Evolutionary conservation across 257 asterid genomes (phyloP).

Genomic region (Jaltomata sinuosa): DNA sequence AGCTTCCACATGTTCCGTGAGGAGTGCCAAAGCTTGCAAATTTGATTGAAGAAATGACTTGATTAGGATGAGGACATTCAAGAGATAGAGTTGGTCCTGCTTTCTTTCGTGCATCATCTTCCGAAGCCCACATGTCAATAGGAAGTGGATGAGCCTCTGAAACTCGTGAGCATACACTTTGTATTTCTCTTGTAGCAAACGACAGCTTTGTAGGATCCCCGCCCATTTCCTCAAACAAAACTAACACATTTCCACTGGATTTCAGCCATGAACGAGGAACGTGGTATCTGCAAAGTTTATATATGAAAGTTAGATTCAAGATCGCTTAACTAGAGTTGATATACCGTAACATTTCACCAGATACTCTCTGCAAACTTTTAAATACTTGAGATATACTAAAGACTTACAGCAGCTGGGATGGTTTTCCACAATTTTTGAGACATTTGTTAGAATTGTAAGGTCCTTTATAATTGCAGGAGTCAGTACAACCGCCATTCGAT

Average conservation of each 20-base stretch:
- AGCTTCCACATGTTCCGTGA: constrained; percentile 71
- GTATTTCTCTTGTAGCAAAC: constrained; percentile 49
- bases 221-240: constrained; percentile 75
- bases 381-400: background rate
- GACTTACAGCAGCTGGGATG: constrained; percentile 74
- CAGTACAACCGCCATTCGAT: constrained; percentile 38
- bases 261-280: constrained; percentile 87
- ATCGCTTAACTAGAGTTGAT: background rate
- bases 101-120: constrained; percentile 22
- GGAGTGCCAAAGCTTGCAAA: constrained; percentile 95
- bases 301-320: background rate
- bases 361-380: background rate
- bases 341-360: background rate
- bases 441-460: constrained; percentile 48
- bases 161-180: constrained; percentile 48
- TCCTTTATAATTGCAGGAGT: constrained; percentile 69
- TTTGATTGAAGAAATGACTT: constrained; percentile 57
- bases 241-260: constrained; percentile 52
- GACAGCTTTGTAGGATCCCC: constrained; percentile 78
- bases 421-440: constrained; percentile 67
- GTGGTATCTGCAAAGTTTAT: constrained; percentile 52
- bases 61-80: constrained; percentile 53
- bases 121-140: constrained; percentile 57
- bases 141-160: constrained; percentile 76
- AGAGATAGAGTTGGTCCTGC: constrained; percentile 43